Percentiles rank a stretch among this genome's conserved stretches.
Evolutionary conservation across 2,329 filamentous ascomycete species (phyloP).

Genomic region (Calonectria naviculata): DNA sequence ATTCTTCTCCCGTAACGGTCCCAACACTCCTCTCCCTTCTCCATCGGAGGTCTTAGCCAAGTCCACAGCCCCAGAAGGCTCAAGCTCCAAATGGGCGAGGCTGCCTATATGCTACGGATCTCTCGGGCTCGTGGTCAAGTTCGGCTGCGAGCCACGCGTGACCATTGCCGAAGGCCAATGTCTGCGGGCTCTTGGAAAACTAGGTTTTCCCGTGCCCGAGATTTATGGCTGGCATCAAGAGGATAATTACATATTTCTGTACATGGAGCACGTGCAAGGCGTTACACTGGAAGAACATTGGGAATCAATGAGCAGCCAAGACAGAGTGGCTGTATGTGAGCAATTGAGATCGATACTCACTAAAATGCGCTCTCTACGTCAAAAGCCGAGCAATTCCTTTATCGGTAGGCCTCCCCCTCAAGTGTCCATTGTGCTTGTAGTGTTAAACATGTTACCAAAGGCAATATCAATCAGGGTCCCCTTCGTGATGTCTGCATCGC

Average conservation of each 20-base stretch:
- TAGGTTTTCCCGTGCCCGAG: not conserved
- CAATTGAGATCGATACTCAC: not conserved
- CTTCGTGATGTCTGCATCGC: not conserved
- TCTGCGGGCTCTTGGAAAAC: not conserved
- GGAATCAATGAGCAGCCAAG: not conserved
- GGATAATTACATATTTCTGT: not conserved
- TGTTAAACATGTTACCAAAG: not conserved
- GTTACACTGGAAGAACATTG: not conserved
- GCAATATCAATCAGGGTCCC: not conserved
- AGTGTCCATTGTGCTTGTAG: not conserved
- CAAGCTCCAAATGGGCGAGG: not conserved
- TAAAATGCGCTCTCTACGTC: not conserved
- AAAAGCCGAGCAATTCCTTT: not conserved
- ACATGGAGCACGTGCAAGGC: not conserved
- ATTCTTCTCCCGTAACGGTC: not conserved
- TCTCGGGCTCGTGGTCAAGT: constrained; percentile 28
- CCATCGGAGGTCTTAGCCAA: not conserved
- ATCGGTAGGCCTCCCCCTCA: not conserved
- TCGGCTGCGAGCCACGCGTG: not conserved
- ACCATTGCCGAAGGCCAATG: constrained; percentile 16
- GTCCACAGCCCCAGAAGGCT: too few relatives aligned
- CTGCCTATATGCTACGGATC: constrained; percentile 2
- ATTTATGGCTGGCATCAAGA: not conserved
- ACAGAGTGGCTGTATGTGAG: not conserved
- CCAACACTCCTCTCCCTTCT: not conserved